These are phyloP conservation scores for Corchorus capsularis DNA, from an alignment of 345 rosid species.

Conservation along the genomic window DNA sequence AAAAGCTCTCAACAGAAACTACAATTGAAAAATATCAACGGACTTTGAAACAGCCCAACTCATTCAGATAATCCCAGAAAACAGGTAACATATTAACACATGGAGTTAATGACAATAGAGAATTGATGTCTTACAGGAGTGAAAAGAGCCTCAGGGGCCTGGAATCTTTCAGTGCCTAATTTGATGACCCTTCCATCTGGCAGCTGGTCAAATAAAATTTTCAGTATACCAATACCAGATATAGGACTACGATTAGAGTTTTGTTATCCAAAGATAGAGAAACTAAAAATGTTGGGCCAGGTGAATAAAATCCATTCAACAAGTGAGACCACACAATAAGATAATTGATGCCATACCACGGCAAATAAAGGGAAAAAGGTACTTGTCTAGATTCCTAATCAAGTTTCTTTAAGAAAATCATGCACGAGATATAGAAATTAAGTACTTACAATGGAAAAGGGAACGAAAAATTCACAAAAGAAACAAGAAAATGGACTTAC, in stretches of 20 bases:
- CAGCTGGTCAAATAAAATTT: slow-evolving; percentile 51
- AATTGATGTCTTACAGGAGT: slow-evolving; percentile 67
- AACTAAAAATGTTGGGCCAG: slow-evolving; percentile 4
- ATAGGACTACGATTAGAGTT: background rate
- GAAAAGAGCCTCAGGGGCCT: slow-evolving; percentile 98
- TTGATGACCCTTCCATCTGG: slow-evolving; percentile 97
- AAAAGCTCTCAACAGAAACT: background rate
- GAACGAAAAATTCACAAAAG: slow-evolving; percentile 5
- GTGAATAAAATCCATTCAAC: slow-evolving; percentile 4
- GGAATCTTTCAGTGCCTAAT: slow-evolving; percentile 99
- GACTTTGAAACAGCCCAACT: slow-evolving; percentile 4
- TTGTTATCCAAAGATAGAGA: background rate
- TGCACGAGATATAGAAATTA: background rate
- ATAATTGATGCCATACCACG: background rate
- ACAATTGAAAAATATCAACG: background rate
- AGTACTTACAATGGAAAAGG: background rate
- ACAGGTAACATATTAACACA: background rate
- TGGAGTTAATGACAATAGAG: slow-evolving; percentile 3
- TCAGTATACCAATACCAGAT: background rate
- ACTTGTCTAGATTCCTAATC: background rate
- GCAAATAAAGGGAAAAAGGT: slow-evolving; percentile 3
- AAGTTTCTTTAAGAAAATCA: slow-evolving; percentile 10
- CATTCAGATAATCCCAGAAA: slow-evolving; percentile 9
- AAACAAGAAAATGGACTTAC: slow-evolving; percentile 46
- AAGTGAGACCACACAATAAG: background rate